A percentile compares a stretch with the other conserved stretches of the same genome.
Conservation (phyloP, 768 basidiomycete species). For the Calvatia gigantea region DNA sequence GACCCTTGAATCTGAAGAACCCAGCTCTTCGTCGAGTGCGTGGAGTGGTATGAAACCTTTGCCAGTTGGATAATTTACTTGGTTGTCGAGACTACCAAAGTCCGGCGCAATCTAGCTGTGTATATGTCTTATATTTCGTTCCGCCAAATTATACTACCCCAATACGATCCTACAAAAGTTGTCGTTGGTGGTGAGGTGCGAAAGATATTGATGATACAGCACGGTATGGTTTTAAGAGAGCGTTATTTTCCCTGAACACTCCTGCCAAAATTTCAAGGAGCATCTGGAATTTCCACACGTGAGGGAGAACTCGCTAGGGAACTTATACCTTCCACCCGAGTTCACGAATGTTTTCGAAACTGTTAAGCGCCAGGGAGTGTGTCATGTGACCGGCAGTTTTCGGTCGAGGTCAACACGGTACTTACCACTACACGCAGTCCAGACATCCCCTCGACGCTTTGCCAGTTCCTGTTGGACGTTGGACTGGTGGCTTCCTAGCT, state of each 20-base stretch:
- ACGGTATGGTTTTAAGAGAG: too few species aligned
- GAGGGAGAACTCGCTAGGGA: too few species aligned
- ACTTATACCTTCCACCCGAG: too few species aligned
- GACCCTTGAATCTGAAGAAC: constrained; percentile 83
- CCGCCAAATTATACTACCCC: not conserved
- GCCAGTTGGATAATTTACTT: constrained; percentile 23
- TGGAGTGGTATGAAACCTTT: constrained; percentile 40
- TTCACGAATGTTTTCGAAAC: constrained; percentile 3
- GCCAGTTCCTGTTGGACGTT: not conserved
- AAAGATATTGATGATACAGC: too few species aligned
- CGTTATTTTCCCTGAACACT: too few species aligned
- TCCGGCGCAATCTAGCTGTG: not conserved
- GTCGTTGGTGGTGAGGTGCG: too few species aligned
- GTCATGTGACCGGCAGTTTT: constrained; percentile 17
- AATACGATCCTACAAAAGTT: too few species aligned
- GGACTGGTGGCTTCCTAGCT: too few species aligned
- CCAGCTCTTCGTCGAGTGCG: constrained; percentile 53
- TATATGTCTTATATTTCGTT: constrained; percentile 3
- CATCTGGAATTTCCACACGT: too few species aligned
- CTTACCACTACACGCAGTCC: too few species aligned
- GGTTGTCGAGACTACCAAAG: not conserved
- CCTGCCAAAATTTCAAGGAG: too few species aligned
- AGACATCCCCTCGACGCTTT: not conserved
- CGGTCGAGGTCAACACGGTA: not conserved
- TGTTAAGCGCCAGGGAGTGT: not conserved